These are phyloP conservation scores for Cenchrus americanus DNA, from an alignment of 176 grass and related monocot genomes.

Conservation along the genomic window DNA sequence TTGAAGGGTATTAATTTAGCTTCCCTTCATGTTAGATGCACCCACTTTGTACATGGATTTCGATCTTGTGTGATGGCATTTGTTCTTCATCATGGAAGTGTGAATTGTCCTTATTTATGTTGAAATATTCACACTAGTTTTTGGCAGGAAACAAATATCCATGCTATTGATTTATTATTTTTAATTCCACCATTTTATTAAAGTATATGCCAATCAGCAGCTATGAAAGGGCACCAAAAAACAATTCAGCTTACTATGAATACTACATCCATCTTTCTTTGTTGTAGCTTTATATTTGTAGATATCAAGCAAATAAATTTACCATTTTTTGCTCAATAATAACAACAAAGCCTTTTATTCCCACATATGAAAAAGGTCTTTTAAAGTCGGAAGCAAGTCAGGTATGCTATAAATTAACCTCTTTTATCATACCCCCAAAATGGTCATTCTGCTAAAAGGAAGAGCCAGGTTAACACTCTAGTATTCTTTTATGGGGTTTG, in stretches of 20 bases:
- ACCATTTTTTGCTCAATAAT: not conserved
- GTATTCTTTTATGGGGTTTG: conserved; percentile 5
- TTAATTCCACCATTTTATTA: not conserved
- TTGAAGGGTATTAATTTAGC: conserved; percentile 18
- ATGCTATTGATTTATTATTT: not conserved
- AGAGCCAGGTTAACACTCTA: not conserved
- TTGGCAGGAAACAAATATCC: conserved; percentile 5
- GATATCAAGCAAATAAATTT: conserved; percentile 5
- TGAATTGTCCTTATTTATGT: conserved; percentile 13
- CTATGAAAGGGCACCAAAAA: conserved; percentile 1
- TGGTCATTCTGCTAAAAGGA: conserved; percentile 8
- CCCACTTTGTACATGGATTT: not conserved
- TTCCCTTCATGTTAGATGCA: not conserved
- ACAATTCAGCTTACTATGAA: not conserved
- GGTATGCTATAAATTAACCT: not conserved
- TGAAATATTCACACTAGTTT: not conserved
- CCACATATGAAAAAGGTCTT: not conserved
- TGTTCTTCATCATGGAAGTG: not conserved
- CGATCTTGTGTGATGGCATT: conserved; percentile 1
- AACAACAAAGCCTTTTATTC: not conserved
- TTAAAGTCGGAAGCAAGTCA: not conserved
- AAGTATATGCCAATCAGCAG: not conserved
- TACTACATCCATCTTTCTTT: not conserved
- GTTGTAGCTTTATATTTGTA: conserved; percentile 2
- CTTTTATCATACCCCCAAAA: conserved; percentile 29